These are phyloP conservation scores for Allium cepa DNA, from an alignment of 106 monocot species.

Conservation along the genomic window DNA sequence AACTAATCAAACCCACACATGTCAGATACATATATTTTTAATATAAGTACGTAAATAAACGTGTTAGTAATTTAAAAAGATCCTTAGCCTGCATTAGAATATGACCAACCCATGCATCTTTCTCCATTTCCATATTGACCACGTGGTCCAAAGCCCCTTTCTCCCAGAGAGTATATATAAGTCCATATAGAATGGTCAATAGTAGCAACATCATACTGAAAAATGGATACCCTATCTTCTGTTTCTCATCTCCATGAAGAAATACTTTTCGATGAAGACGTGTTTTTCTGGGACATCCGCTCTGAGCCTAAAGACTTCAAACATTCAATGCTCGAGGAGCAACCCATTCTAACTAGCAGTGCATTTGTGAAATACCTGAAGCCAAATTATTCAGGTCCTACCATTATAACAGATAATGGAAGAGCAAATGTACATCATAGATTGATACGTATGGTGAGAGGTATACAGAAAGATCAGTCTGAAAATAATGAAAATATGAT, in stretches of 20 bases:
- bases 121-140: too few species aligned
- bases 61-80: too few species aligned
- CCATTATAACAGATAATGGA: not conserved
- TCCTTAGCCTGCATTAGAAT: too few species aligned
- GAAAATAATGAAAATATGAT: too few species aligned
- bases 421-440: conserved; percentile 31
- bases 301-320: not conserved
- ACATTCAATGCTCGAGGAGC: not conserved
- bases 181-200: too few species aligned
- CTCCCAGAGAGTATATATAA: too few species aligned
- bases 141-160: too few species aligned
- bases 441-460: conserved; percentile 19
- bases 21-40: too few species aligned
- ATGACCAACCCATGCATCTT: too few species aligned
- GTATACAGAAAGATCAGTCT: not conserved
- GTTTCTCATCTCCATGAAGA: not conserved
- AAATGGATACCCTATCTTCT: not conserved
- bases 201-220: too few species aligned
- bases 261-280: not conserved
- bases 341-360: not conserved
- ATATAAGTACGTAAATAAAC: too few species aligned
- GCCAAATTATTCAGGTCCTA: not conserved
- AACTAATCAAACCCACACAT: too few species aligned
- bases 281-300: conserved; percentile 7
- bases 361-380: conserved; percentile 23